Evolutionary conservation across 2,329 filamentous ascomycete species (phyloP), one percentile per base, ranked within the genome.

Genomic region (Cladosporium halotolerans): DNA sequence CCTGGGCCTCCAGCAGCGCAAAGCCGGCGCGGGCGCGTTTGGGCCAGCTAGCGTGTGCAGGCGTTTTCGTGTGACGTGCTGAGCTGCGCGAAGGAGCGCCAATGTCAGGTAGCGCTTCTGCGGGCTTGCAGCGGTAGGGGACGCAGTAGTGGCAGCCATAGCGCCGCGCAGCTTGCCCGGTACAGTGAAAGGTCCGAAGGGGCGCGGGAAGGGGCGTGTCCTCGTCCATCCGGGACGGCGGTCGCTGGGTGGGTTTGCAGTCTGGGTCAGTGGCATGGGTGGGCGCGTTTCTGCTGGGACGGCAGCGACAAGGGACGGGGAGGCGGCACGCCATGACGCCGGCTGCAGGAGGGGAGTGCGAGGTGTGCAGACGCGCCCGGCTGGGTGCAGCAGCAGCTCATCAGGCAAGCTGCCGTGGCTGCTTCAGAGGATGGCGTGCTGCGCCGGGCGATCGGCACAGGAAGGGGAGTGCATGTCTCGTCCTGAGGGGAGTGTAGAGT

Each of bases 31-130:
- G 46, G 45, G 34, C 36, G 46, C 46, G 46, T 38, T 10, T 42
- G 16, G 40, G 39, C 39, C 3, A 4, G 11, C 16, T 41, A 19
- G 40, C 40, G 40, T 18, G 48, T 44, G 48, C 40, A 44, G 31
- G 47, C 48, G 48, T 51, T 44, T 38, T 44, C 38, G 48, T 51
- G 48, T 51, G 48, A 51, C 48, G 48, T 51, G 48, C 40, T 13
- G 43, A 40, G 38, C 48, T 38, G 48, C 40, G 38, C 47, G 38
- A 42, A 50, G 38, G 39, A 41, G 31, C 47, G 47, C 46, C 46
- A 49, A 11, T 4, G 23, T n/a, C 40, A 49, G 38, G 38, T 49
- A 49, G 46, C 46, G 40, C 38, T 41, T 41, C 39, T 49, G 11
- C 46, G 19, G 28, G 9, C n/a, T 28, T 10, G 40, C 23, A 18